These are phyloP conservation scores for Phoma sp. DNA, from an alignment of 2,329 filamentous ascomycete species.

Conservation along the genomic window DNA sequence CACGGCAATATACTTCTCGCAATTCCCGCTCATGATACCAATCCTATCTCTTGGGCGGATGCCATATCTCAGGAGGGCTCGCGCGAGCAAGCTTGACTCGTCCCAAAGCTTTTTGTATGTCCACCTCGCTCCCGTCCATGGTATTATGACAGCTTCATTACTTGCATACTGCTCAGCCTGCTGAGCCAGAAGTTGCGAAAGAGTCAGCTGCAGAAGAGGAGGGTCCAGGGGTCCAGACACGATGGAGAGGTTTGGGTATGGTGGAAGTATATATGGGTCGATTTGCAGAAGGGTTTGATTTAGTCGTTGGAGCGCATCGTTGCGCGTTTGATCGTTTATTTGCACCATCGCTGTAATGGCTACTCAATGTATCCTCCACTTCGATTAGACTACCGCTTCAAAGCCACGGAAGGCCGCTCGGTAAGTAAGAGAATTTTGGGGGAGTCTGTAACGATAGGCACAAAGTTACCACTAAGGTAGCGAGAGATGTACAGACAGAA, in stretches of 20 bases:
- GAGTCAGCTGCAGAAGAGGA: slow-evolving; percentile 71
- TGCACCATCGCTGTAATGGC: slow-evolving; percentile 29
- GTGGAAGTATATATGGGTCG: slow-evolving; percentile 46
- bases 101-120: slow-evolving; percentile 58
- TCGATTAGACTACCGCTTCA: background rate
- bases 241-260: slow-evolving; percentile 58
- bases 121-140: slow-evolving; percentile 78
- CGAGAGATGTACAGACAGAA: slow-evolving; percentile 20
- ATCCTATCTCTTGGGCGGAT: slow-evolving; percentile 72
- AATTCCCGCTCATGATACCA: slow-evolving; percentile 73
- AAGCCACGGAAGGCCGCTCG: background rate
- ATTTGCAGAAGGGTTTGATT: slow-evolving; percentile 48
- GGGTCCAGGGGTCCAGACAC: slow-evolving; percentile 73
- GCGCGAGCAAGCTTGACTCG: slow-evolving; percentile 48
- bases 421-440: background rate
- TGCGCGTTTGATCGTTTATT: slow-evolving; percentile 33
- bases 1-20: slow-evolving; percentile 65
- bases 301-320: slow-evolving; percentile 42
- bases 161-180: slow-evolving; percentile 70
- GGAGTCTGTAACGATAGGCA: slow-evolving; percentile 16
- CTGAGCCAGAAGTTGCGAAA: slow-evolving; percentile 74
- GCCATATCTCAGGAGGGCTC: slow-evolving; percentile 66
- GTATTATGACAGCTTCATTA: slow-evolving; percentile 73
- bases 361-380: background rate
- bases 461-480: slow-evolving; percentile 19